Percentiles rank a stretch among this genome's conserved stretches.
These are phyloP conservation scores for Dendrothele bispora DNA, from an alignment of 768 basidiomycete genomes.

Conservation along the genomic window DNA sequence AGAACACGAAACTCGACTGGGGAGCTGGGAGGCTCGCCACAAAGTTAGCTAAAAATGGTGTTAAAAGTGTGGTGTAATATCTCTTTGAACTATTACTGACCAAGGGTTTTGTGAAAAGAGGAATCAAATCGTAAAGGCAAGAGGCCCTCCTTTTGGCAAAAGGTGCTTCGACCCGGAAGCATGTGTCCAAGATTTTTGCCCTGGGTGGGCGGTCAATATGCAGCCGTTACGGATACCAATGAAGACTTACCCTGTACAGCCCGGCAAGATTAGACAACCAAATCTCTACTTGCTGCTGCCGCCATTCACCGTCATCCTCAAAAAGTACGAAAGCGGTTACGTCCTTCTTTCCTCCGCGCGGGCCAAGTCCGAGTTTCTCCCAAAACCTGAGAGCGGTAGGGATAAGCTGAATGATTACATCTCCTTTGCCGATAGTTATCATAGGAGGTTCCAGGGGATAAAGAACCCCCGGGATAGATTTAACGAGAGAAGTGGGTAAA, in stretches of 20 bases:
- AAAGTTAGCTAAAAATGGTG: conserved; percentile 43
- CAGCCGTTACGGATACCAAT: background rate
- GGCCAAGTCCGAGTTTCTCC: conserved; percentile 79
- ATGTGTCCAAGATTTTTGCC: conserved; percentile 62
- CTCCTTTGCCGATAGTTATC: conserved; percentile 66
- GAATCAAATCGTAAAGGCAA: conserved; percentile 63
- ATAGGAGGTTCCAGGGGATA: conserved; percentile 50
- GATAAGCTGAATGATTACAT: conserved; percentile 65
- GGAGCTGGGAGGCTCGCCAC: conserved; percentile 40
- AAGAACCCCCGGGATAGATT: conserved; percentile 2
- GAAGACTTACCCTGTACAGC: conserved; percentile 56
- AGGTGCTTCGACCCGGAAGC: conserved; percentile 46
- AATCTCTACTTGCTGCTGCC: conserved; percentile 41
- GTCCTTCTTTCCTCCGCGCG: conserved; percentile 71
- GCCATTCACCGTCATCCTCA: conserved; percentile 52
- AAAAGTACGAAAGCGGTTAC: conserved; percentile 67
- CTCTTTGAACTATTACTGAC: conserved; percentile 32
- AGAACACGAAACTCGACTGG: conserved; percentile 55
- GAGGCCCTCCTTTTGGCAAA: conserved; percentile 54
- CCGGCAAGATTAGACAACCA: conserved; percentile 60
- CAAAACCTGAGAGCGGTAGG: conserved; percentile 79
- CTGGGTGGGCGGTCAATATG: conserved; percentile 33
- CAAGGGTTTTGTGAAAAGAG: conserved; percentile 65
- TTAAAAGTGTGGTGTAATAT: background rate
- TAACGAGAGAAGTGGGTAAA: conserved; percentile 1